Evolutionary conservation across 2,329 filamentous ascomycete species (phyloP), one percentile per base, ranked within the genome.

Genomic region (Capronia americana): DNA sequence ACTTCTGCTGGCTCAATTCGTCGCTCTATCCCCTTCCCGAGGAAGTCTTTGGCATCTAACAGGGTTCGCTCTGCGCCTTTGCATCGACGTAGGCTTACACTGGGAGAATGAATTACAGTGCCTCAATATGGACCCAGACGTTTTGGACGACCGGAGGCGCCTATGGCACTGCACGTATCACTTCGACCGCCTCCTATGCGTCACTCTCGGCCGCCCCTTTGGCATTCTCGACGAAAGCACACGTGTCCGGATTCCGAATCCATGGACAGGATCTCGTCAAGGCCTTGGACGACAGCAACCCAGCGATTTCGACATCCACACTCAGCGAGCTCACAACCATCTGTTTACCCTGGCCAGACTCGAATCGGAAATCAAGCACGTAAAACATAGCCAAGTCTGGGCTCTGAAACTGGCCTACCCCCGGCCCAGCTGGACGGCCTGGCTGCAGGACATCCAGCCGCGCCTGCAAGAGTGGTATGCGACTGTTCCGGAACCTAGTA

Each of bases 171-270:
- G 30, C 12, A 66, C 80, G 4, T 81, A 81, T 65, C 80, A 80
- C 17, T 73, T 81, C 4, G 79, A 81, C 60, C 75, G 79, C 20
- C 73, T 80, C 30, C 78, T 79, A 48, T 76, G 79, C 1, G 77
- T 77, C 46, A 81, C 79, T 0, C 67, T 81, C 0, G 77, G 77
- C 12, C 76, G 79, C 38, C 79, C 79, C 3, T 67, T 81, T 26
- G 78, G 78, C 2, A 77, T 81, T 53, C 73, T 79, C 4, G 79
- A 81, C 63, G 57, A 66, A 44, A 66, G 64, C 64, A 62, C 30
- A 20, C 58, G 34, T 73, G 70, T 65, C 73, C 69, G 61, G 64
- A 74, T 57, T 64, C 74, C 57, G 74, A 77, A 63, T 71, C 64
- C 64, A 24, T 66, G 58, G 64, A 62, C 57, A 24, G 58, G 51